Evolutionary conservation across 2,329 filamentous ascomycete genomes (phyloP), one percentile per base, ranked within the genome.

Genomic region (Chaetoscypha palmicola): DNA sequence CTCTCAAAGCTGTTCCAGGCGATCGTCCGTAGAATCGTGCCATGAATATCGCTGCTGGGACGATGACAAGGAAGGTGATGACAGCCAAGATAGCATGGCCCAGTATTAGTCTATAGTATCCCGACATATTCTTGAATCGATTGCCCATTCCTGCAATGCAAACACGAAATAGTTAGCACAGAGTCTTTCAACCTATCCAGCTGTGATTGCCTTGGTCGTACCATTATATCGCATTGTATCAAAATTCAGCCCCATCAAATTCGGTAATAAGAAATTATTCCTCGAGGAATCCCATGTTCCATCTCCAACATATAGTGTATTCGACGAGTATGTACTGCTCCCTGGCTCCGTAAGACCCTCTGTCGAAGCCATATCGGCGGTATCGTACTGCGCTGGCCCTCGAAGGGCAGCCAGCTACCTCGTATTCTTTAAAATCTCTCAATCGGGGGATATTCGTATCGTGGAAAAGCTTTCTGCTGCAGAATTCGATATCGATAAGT

Each of bases 221-320:
- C 84, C 86, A 74, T 92, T 92, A 66, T 88, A 89, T 61, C 75
- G 79, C 80, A 86, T 90, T 4, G 86, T 90, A 38, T 82, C 83
- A 62, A 87, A 86, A 61, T 89, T 86, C 51, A 87, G 66, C 7
- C 84, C 85, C 56, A 81, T 71, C 35, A 92, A 68, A 58, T 89
- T 89, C 26, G 86, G 86, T 40, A 92, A 67, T 42, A 92, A 68
- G 61, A 91, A 92, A 14, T 76, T 80, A 59, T 90, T 87, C 61
- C 82, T 82, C 47, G 74, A 71, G 45, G 83, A 82, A 58, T 90
- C 83, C 86, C 86, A 92, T 24, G 86, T 91, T 17, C 86, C 86
- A 61, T 91, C 86, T 50, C 86, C 86, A 12, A 91, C 85, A 43
- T 70, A 73, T 72, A 90, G 71, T n/a, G 80, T 86, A 58, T 81